Evolutionary conservation across 305 asterid genomes (phyloP), one percentile per base, ranked within the genome.

Genomic region (Fraxinus baroniana): DNA sequence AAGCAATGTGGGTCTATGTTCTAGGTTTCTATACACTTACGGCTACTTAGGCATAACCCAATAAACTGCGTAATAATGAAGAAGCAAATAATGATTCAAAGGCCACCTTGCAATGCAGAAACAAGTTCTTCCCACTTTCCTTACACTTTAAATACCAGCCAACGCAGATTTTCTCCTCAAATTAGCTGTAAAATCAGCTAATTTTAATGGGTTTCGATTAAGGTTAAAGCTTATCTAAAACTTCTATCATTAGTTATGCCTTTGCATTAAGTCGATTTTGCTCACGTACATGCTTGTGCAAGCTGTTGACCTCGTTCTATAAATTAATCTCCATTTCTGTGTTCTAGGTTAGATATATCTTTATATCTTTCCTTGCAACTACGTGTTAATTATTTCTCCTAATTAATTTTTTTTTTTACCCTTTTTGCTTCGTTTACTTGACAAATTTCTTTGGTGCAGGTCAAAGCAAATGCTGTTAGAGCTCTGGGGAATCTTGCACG

Each of bases 381-480:
- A 77, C 78, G 60, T 81, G 74, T 64, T 30, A n/a, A 82, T 73
- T 60, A 24, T 76, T 78, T 78, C 60, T 66, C 77, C 28, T 71
- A 55, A 12, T n/a, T 26, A 7, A n/a, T 57, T 57, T 10, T 22
- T 60, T 60, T 7, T n/a, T 5, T 1, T 32, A 0, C 8, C 22
- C 24, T 4, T 6, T 18, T 24, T 24, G 10, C 6, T 24, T 28
- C 20, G 26, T 30, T 68, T 77, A 57, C 18, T 81, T 81, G n/a
- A 28, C 82, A 36, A 85, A 9, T 77, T 37, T 76, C 46, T 77
- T 81, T 62, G 18, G 49, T 82, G 74, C 84, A 94, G 99, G 91
- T 95, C 81, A 95, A 95, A 89, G 99, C 98, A 78, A 95, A 95
- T 88, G 98, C 99, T 78, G 98, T 95, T 77, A 92, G 99, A 89